Percentiles rank a stretch among this genome's conserved stretches.
phyloP scores from a whole-genome alignment of 768 basidiomycete genomes.

The Kondoa malvinella region DNA sequence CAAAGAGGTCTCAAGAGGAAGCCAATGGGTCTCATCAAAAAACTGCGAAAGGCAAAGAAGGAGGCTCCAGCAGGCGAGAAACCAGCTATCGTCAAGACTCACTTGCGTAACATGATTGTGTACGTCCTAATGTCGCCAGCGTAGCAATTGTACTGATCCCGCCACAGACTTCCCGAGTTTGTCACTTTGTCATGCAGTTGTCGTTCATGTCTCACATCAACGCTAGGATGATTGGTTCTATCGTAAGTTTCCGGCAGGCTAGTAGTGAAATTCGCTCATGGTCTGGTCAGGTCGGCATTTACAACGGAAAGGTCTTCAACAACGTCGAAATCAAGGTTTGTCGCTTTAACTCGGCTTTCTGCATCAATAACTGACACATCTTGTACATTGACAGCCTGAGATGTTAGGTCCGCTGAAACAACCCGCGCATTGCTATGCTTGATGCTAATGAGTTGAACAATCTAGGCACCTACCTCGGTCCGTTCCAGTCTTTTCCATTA shows the following conservation, averaged over 20 bases:
- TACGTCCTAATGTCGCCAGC: background rate
- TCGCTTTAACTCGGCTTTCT: background rate
- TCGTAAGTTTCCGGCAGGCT: slow-evolving; percentile 6
- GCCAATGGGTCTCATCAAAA: slow-evolving; percentile 98
- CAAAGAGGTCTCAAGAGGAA: slow-evolving; percentile 95
- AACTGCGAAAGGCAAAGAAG: slow-evolving; percentile 98
- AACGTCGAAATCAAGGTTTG: background rate
- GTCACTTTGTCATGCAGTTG: slow-evolving; percentile 38
- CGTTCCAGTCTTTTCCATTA: too few relatives aligned
- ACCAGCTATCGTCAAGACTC: slow-evolving; percentile 95
- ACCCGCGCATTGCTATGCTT: too few relatives aligned
- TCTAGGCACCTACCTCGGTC: slow-evolving; percentile 99
- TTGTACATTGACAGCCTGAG: slow-evolving; percentile 50
- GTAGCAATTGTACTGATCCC: slow-evolving; percentile 66
- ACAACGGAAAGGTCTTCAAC: slow-evolving; percentile 19
- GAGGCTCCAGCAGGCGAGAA: slow-evolving; percentile 98
- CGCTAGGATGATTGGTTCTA: background rate
- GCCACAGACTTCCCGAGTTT: slow-evolving; percentile 27
- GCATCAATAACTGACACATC: background rate
- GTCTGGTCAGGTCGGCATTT: too few relatives aligned
- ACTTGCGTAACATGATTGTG: slow-evolving; percentile 75
- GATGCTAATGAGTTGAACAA: too few relatives aligned
- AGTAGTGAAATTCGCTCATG: too few relatives aligned
- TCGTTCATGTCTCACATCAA: background rate
- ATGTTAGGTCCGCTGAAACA: too few relatives aligned